Base-by-base conservation (phyloP, 352 stramenopile species). In the Phytophthora hibernalis region DNA sequence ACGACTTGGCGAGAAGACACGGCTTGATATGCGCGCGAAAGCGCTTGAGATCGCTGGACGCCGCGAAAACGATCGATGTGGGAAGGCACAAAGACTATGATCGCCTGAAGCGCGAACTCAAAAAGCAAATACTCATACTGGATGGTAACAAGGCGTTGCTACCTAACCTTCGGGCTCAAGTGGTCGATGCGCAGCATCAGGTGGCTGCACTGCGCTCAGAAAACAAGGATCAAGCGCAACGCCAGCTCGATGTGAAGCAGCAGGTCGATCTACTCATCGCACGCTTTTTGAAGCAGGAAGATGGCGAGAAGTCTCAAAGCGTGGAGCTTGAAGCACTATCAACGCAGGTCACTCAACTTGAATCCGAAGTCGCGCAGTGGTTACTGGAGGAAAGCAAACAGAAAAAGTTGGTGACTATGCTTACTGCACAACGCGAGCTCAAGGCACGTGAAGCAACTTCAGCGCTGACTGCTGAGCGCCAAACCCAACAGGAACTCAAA, bases 181-280 rank as follows among this genome's bases (percentile, higher is more conserved):
- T 97, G n/a, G 74, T 87, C 10, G 90, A 97, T 50, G 85, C 86
- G 4, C 74, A 88, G 15, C 79, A 96, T 62, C 75, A 97, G 60
- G 33, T 95, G 15, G 59, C 60, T 2, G 74, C 83, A 3, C 40
- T 93, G 4, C 47, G 76, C 21, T 58, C 61, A 4, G 87, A 97
- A 44, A 97, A 96, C 70, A 84, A 84, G 31, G 78, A 83, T 30
- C 80, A 89, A 52, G 69, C 68, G 3, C 75, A 87, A 58, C 66
- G 88, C 30, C 80, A 96, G 50, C 49, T 83, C 13, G 80, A 93
- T n/a, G 67, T 97, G 21, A 96, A 97, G 69, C 84, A 98, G 65
- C 91, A 98, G 51, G 85, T 98, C 1, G 92, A 98, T 66, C 43
- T 98, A 33, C 77, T 96, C 4, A 94, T 98, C 35, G 91, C 87